phyloP scores from a whole-genome alignment of 768 basidiomycete species.

The Vararia minispora region DNA sequence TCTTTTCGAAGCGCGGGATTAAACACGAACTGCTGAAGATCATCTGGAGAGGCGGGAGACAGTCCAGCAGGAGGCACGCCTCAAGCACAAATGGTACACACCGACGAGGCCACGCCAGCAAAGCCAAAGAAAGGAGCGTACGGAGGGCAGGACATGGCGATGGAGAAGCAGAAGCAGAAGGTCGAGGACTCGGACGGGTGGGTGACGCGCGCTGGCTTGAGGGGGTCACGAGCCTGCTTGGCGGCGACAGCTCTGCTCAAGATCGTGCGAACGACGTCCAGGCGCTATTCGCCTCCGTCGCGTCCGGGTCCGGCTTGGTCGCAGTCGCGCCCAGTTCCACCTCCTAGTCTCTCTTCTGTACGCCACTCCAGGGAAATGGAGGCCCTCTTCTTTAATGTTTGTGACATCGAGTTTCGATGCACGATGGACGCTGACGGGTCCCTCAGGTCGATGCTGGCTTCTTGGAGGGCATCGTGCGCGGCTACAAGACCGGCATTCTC shows the following conservation, averaged over 20 bases:
- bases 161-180: not conserved
- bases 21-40: constrained; percentile 80
- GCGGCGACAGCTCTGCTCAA: too few species aligned
- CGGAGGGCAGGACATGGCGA: constrained; percentile 57
- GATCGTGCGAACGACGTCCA: not conserved
- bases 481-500: constrained; percentile 90
- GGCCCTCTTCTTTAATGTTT: constrained; percentile 82
- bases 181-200: not conserved
- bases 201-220: not conserved
- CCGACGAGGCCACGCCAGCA: constrained; percentile 89
- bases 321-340: too few species aligned
- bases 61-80: not conserved
- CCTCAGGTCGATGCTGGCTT: constrained; percentile 61
- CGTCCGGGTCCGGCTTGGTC: too few species aligned
- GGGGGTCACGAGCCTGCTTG: not conserved
- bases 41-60: constrained; percentile 52
- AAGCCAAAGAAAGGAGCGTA: constrained; percentile 98
- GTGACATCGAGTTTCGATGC: constrained; percentile 12
- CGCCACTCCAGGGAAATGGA: too few species aligned
- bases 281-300: not conserved
- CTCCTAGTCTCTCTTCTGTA: too few species aligned
- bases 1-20: not conserved
- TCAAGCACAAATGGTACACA: constrained; percentile 27
- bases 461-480: constrained; percentile 74
- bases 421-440: constrained; percentile 17